phyloP scores from a whole-genome alignment of 768 basidiomycete genomes.

The Termitomyces sp. region DNA sequence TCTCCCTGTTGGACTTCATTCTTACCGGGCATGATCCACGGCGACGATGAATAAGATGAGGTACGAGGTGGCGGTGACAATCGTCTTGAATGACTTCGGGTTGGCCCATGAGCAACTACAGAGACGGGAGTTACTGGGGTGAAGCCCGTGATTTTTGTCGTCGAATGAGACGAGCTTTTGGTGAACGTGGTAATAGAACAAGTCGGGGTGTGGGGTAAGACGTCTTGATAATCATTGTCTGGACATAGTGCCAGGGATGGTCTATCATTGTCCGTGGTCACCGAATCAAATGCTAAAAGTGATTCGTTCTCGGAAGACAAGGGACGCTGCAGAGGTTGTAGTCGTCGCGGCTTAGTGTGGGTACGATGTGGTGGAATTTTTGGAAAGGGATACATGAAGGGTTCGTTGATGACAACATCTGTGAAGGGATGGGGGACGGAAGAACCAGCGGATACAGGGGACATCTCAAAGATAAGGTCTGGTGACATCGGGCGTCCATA shows the following conservation, averaged over 20 bases:
- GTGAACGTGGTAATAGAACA: conserved; percentile 5
- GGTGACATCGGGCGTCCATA: conserved; percentile 29
- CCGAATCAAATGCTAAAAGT: not conserved
- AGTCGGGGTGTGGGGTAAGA: conserved; percentile 1
- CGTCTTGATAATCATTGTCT: conserved; percentile 5
- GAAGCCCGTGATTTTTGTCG: conserved; percentile 33
- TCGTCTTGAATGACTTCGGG: conserved; percentile 15
- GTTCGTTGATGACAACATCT: conserved; percentile 21
- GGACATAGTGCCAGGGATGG: not conserved
- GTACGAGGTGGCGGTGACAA: conserved; percentile 29
- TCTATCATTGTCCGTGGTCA: conserved; percentile 2
- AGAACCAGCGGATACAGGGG: conserved; percentile 30
- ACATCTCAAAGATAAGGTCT: conserved; percentile 52
- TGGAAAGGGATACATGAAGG: conserved; percentile 36
- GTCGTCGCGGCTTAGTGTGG: conserved; percentile 7
- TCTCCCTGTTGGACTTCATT: conserved; percentile 25
- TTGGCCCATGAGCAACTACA: conserved; percentile 3
- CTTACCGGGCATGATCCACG: conserved; percentile 30
- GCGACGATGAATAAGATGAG: conserved; percentile 29
- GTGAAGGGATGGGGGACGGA: conserved; percentile 14
- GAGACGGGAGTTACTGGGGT: conserved; percentile 21
- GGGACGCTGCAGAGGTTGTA: conserved; percentile 8
- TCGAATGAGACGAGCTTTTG: conserved; percentile 11
- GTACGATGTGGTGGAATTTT: conserved; percentile 15
- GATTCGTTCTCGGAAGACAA: not conserved